Evolutionary conservation across 345 rosid species (phyloP), one percentile per base, ranked within the genome.

Genomic region (Cardamine occulta): DNA sequence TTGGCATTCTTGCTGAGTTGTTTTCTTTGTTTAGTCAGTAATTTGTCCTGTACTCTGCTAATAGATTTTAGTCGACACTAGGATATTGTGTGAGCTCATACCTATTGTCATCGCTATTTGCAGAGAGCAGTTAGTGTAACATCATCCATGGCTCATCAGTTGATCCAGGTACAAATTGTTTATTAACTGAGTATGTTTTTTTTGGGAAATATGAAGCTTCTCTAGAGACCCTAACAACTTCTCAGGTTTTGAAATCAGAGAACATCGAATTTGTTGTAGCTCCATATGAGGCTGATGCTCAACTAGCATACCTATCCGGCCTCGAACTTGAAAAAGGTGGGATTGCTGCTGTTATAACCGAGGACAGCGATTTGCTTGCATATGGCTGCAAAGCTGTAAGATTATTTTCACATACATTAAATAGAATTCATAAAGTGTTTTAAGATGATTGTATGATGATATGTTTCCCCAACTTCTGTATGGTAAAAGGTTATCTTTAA

Each of bases 251-350:
- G 80, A 91, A 80, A 79, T 84, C 83, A 40, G 92, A 89, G 80
- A 86, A 89, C 40, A 72, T 93, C 49, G 94, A 93, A 81, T 93
- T 84, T 79, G 84, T 93, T 73, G 98, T 91, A 78, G 98, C 96
- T 68, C 98, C 98, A 3, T 91, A 93, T 14, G 96, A 93, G 85
- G 98, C 98, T 40, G 98, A 93, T 86, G 98, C 97, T 74, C 96
- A 93, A 77, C 80, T 93, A 76, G 97, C 96, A 19, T 87, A 93
- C 68, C 73, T 91, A 58, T 82, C 91, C 57, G 84, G 88, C 75
- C 87, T 89, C 49, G 86, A 82, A 62, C 79, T 75, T 29, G 93
- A 77, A 71, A 72, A 85, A 56, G 97, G 93, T n/a, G 98, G 97
- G 37, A 75, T 91, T 74, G 82, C 74, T 21, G 93, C 96, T 44